Conservation (phyloP, 495 filamentous ascomycete genomes). For the Neurospora sp. region DNA sequence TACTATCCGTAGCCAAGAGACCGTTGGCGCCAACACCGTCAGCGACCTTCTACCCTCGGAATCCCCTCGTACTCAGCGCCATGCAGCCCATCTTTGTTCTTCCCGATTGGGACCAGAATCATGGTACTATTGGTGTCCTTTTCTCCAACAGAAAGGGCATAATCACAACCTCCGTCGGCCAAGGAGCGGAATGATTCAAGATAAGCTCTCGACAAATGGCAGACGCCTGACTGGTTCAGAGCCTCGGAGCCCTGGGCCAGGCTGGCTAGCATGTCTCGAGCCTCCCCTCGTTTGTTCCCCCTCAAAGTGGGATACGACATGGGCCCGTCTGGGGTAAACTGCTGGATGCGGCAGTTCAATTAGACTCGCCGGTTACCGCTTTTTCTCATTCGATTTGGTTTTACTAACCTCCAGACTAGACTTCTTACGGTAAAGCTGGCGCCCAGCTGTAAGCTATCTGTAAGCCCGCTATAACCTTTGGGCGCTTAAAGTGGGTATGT, state of each 20-base stretch:
- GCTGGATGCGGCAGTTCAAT: not conserved
- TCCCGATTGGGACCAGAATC: not conserved
- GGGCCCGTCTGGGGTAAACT: not conserved
- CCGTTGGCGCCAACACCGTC: not conserved
- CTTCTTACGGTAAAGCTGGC: no score
- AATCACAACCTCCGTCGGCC: not conserved
- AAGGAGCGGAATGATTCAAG: not conserved
- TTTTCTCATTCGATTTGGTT: no score
- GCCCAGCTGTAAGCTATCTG: no score
- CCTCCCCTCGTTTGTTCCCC: not conserved
- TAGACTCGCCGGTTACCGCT: not conserved
- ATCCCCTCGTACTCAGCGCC: not conserved
- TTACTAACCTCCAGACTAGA: no score
- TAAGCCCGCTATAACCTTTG: no score
- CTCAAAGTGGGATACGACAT: not conserved
- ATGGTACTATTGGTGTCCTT: not conserved
- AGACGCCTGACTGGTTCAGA: not conserved
- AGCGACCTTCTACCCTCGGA: not conserved
- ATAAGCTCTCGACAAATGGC: not conserved
- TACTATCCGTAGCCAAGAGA: not conserved
- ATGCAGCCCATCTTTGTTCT: not conserved
- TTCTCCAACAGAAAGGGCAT: not conserved
- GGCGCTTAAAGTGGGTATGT: no score
- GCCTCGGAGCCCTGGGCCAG: not conserved
- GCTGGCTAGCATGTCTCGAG: not conserved